Evolutionary conservation across 306 rosid genomes (phyloP).

Genomic region (Trifolium repens): DNA sequence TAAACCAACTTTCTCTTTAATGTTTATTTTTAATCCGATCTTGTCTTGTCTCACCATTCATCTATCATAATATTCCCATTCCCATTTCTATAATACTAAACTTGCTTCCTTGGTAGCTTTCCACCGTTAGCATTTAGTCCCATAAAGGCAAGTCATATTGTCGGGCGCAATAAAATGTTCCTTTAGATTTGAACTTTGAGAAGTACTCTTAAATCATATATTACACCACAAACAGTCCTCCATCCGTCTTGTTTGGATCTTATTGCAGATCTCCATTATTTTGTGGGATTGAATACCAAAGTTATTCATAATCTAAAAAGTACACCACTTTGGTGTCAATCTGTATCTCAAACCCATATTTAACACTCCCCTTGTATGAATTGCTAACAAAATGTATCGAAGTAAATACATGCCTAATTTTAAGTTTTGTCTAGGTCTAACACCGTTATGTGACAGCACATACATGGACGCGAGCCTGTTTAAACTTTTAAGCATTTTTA

Average conservation of each 20-base stretch:
- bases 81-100: background rate
- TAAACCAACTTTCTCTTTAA: background rate
- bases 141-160: background rate
- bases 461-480: background rate
- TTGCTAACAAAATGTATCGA: background rate
- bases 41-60: background rate
- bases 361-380: background rate
- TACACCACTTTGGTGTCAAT: background rate
- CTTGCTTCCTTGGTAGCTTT: background rate
- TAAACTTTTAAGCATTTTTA: background rate
- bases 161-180: background rate
- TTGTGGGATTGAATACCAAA: constrained; percentile 8
- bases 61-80: constrained; percentile 5
- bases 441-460: background rate
- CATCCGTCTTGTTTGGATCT: constrained; percentile 9
- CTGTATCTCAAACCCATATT: background rate
- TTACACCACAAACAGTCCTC: background rate
- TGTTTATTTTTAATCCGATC: background rate
- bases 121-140: background rate
- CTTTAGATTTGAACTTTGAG: background rate
- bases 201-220: background rate
- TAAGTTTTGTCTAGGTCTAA: background rate
- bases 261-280: background rate
- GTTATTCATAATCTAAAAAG: constrained; percentile 8
- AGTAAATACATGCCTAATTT: background rate